phyloP scores from a whole-genome alignment of 805 yeast genomes.

The Ogataea chonburiensis region DNA sequence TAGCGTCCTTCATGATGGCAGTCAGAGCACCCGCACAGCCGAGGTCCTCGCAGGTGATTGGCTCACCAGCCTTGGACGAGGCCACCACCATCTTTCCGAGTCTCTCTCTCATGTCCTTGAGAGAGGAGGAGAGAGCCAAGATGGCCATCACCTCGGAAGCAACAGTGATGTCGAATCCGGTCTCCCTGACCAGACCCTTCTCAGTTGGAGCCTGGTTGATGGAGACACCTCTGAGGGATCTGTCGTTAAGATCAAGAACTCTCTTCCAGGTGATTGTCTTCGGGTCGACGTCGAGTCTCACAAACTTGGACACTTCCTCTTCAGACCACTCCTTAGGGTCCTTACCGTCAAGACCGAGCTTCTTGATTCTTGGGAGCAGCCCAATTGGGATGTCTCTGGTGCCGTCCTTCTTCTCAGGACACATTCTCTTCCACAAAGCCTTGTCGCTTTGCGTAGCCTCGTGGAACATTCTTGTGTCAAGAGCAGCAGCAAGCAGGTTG shows the following conservation, averaged over 20 bases:
- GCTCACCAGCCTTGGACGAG: constrained; percentile 67
- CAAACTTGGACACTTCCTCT: constrained; percentile 73
- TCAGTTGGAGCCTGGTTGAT: constrained; percentile 93
- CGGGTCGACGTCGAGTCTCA: constrained; percentile 85
- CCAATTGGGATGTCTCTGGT: constrained; percentile 73
- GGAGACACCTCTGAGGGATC: constrained; percentile 84
- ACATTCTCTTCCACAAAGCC: constrained; percentile 80
- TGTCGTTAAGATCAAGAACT: constrained; percentile 92
- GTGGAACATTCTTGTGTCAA: constrained; percentile 96
- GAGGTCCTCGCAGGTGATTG: constrained; percentile 90
- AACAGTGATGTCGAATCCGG: constrained; percentile 95
- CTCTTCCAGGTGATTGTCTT: constrained; percentile 87
- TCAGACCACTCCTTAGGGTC: constrained; percentile 77
- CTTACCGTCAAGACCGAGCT: constrained; percentile 77
- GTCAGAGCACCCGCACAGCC: constrained; percentile 96
- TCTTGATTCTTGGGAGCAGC: constrained; percentile 71
- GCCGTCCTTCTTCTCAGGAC: constrained; percentile 78
- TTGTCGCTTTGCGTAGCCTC: constrained; percentile 78
- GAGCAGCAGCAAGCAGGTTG: constrained; percentile 91
- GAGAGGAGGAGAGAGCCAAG: constrained; percentile 74
- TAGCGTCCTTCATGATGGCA: constrained; percentile 91
- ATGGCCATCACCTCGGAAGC: constrained; percentile 97
- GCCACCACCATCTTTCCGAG: constrained; percentile 91
- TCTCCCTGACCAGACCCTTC: constrained; percentile 77
- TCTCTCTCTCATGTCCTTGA: constrained; percentile 82